Evolutionary conservation across 2,329 filamentous ascomycete genomes (phyloP).

Genomic region (Bipolaris bicolor): DNA sequence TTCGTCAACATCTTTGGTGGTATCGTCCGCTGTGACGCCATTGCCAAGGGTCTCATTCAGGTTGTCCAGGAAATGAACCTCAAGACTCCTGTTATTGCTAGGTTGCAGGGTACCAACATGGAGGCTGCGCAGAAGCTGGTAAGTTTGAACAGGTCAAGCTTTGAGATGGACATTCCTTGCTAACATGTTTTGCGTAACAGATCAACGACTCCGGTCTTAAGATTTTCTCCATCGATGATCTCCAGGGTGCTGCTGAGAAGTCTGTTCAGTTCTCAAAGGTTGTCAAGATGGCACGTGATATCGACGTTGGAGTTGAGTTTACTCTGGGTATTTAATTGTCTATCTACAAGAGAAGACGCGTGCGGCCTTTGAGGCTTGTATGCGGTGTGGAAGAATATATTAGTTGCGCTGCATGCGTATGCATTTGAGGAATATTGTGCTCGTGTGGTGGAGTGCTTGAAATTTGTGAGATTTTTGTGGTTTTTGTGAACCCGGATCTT

Average conservation of each 20-base stretch:
- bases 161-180: background rate
- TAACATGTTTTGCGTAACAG: constrained; percentile 41
- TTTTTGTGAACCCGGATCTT: too few species aligned
- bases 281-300: constrained; percentile 97
- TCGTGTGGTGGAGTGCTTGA: too few species aligned
- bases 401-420: background rate
- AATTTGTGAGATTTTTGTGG: too few species aligned
- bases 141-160: constrained; percentile 42
- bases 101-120: constrained; percentile 98
- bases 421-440: too few species aligned
- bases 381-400: background rate
- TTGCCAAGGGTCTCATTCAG: constrained; percentile 93
- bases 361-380: background rate
- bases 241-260: constrained; percentile 97
- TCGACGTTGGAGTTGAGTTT: constrained; percentile 83
- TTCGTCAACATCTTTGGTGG: constrained; percentile 99
- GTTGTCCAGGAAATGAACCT: constrained; percentile 95
- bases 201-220: constrained; percentile 98
- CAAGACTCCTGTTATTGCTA: constrained; percentile 93
- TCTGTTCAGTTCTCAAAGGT: constrained; percentile 99
- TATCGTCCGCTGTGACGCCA: constrained; percentile 97
- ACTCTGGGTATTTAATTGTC: constrained; percentile 72
- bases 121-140: constrained; percentile 84
- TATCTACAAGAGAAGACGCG: background rate
- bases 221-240: constrained; percentile 99